Conservation (phyloP, 1,284 basidiomycete genomes). For the Mycosarcoma mackinlayi region DNA sequence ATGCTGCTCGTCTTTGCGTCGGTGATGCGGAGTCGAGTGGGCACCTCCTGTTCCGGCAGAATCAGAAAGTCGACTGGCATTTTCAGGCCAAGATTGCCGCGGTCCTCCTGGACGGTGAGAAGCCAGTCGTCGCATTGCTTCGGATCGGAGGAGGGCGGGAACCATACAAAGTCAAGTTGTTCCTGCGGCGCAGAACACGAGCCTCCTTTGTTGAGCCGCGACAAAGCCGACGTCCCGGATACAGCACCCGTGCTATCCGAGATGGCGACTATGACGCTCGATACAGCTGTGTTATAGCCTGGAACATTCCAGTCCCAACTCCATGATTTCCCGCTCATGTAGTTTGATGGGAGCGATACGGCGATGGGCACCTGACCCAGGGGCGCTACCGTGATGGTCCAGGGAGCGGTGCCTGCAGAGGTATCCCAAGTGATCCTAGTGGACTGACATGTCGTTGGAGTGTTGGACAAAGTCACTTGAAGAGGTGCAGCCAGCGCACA, state of each 20-base stretch:
- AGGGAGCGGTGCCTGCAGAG: constrained; percentile 39
- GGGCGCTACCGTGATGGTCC: constrained; percentile 47
- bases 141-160: constrained; percentile 21
- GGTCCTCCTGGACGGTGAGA: constrained; percentile 42
- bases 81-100: constrained; percentile 35
- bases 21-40: constrained; percentile 24
- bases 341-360: constrained; percentile 30
- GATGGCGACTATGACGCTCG: constrained; percentile 40
- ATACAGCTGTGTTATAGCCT: constrained; percentile 17
- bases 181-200: constrained; percentile 38
- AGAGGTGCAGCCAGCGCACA: constrained; percentile 38
- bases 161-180: constrained; percentile 50
- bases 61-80: constrained; percentile 44
- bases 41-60: constrained; percentile 37
- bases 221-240: constrained; percentile 27
- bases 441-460: constrained; percentile 35
- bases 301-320: constrained; percentile 41
- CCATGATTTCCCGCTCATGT: constrained; percentile 32
- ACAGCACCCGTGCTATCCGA: constrained; percentile 37
- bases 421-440: constrained; percentile 40
- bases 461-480: constrained; percentile 28
- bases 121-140: constrained; percentile 44
- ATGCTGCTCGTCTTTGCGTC: constrained; percentile 14
- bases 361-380: constrained; percentile 40
- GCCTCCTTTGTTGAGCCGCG: constrained; percentile 14